Percentiles rank a stretch among this genome's conserved stretches.
Evolutionary conservation across 106 monocot genomes (phyloP).

Genomic region (Apostasia ramifera): DNA sequence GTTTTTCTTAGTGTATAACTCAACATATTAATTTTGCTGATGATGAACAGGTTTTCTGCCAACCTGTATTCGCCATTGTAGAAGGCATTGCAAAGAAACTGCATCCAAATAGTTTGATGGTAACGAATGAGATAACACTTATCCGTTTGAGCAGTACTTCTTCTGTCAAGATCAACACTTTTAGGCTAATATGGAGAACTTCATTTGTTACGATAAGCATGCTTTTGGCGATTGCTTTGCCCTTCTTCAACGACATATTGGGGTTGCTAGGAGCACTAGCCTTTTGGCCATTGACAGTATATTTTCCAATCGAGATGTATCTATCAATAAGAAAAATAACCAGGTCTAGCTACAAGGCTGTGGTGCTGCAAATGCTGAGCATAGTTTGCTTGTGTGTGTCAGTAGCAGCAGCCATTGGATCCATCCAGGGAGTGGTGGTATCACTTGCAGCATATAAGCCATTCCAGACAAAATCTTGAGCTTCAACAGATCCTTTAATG

Average conservation of each 20-base stretch:
- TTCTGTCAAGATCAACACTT: constrained; percentile 13
- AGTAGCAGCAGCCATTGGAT: constrained; percentile 38
- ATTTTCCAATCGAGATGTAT: constrained; percentile 62
- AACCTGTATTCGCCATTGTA: constrained; percentile 43
- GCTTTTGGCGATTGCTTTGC: constrained; percentile 47
- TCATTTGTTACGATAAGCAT: constrained; percentile 34
- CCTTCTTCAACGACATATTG: constrained; percentile 70
- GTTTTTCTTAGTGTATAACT: too few relatives aligned
- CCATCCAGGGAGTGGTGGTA: constrained; percentile 36
- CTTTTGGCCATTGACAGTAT: constrained; percentile 72
- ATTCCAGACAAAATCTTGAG: constrained; percentile 33
- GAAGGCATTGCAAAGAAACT: constrained; percentile 14
- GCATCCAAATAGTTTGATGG: constrained; percentile 16
- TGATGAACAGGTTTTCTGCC: constrained; percentile 40
- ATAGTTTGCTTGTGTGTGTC: constrained; percentile 44
- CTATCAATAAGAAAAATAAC: constrained; percentile 20
- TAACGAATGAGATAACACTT: constrained; percentile 17
- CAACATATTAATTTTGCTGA: too few relatives aligned
- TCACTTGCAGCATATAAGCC: constrained; percentile 35
- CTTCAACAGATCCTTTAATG: background rate
- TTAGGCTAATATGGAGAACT: constrained; percentile 46
- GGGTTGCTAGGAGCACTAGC: constrained; percentile 46
- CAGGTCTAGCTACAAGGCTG: constrained; percentile 23
- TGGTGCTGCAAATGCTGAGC: constrained; percentile 34
- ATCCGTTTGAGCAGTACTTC: background rate